Base-by-base conservation (phyloP, 495 filamentous ascomycete species). In the Annulohypoxylon maeteangense region DNA sequence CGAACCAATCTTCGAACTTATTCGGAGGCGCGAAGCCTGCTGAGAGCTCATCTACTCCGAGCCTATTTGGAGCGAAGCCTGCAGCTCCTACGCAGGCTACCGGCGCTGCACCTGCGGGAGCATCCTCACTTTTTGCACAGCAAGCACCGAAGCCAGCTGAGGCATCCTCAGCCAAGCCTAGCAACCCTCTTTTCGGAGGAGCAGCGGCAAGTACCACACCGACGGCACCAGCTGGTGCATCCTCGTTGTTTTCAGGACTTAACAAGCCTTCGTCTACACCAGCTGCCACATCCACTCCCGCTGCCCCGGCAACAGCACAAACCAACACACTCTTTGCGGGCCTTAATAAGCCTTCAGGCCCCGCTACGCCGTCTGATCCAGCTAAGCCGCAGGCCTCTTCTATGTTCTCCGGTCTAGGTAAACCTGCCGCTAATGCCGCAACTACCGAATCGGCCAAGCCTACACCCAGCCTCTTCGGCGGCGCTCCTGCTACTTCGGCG, bases 391-490 rank as follows among this genome's bases (percentile, higher is more conserved):
- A 71, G 38, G 5, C 64, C 14, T 40, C 31, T 47, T 62, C 66
- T 27, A 14, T 73, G 60, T 75, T 75, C 16, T 38, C 66, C 38
- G 31, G 32, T 29, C 4, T 59, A 27, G 58, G 63, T 10, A 73
- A 62, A 56, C 67, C 70, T 1, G 68, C 47, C 31, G 47, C 68
- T 6, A 40, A 40, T 48, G 62, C 57, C 12, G 54, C 67, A 16
- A 44, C 67, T 47, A 31, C 75, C 22, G 74, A 77, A 18, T 57
- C 70, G 20, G 38, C 67, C 5, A 79, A 81, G 54, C 44, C 78
- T 45, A 11, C 78, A n/a, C 53, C 68, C 56, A 70, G 68, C 48
- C 60, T 81, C 0, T 81, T 84, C 47, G 75, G 75, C 25, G 67
- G 66, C 23, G 55, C 67, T 32, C 34, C 57, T 36, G 34, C 74